Conservation (phyloP, 1,284 basidiomycete genomes). For the Boletus mariae region DNA sequence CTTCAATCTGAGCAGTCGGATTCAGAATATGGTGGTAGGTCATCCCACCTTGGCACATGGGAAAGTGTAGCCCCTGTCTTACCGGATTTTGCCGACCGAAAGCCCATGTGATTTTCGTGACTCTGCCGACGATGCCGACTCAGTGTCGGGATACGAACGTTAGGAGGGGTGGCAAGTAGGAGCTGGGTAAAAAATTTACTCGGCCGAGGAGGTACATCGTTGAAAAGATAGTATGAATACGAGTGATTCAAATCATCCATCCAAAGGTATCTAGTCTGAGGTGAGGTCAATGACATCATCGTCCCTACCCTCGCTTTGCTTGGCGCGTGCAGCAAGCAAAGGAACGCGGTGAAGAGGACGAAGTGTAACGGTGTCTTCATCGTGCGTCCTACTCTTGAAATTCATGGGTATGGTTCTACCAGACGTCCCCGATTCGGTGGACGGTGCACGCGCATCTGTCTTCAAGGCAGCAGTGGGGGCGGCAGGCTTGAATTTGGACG, state of each 20-base stretch:
- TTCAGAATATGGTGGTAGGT: too few species aligned
- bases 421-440: background rate
- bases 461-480: background rate
- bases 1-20: too few species aligned
- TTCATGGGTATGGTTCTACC: background rate
- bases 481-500: conserved; percentile 24
- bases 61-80: too few species aligned
- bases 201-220: too few species aligned
- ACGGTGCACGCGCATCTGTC: background rate
- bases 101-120: too few species aligned
- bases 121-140: too few species aligned
- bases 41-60: too few species aligned
- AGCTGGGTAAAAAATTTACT: too few species aligned
- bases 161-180: too few species aligned
- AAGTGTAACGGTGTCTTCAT: background rate
- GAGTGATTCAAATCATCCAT: background rate
- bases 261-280: conserved; percentile 21
- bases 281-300: conserved; percentile 40
- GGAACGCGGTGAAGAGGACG: conserved; percentile 10
- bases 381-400: background rate
- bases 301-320: conserved; percentile 3
- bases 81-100: too few species aligned
- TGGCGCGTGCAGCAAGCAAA: conserved; percentile 28
- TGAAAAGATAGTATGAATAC: background rate
- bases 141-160: too few species aligned